phyloP scores from a whole-genome alignment of 73 alveolate species.

The Paramecium caudatum region DNA sequence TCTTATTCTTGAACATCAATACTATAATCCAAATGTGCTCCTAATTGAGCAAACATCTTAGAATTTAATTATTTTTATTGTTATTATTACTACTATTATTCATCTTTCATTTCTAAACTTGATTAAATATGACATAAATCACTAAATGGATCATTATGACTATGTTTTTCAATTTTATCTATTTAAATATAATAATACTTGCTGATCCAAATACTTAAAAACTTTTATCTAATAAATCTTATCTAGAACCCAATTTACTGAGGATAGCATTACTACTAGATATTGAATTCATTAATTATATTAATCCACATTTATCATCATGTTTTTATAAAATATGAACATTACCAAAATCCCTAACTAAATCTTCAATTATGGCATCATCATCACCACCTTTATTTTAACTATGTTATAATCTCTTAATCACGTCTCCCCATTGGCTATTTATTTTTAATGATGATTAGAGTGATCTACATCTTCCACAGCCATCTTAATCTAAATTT shows the following conservation, averaged over 20 bases:
- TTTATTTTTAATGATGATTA: not conserved
- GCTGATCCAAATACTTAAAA: not conserved
- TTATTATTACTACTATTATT: not conserved
- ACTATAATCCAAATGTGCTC: slow-evolving; percentile 7
- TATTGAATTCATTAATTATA: slow-evolving; percentile 42
- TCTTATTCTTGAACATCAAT: not conserved
- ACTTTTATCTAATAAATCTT: slow-evolving; percentile 18
- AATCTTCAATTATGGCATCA: slow-evolving; percentile 19
- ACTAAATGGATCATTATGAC: not conserved
- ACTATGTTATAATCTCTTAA: not conserved
- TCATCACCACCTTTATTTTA: not conserved
- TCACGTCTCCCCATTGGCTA: not conserved
- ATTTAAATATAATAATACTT: not conserved
- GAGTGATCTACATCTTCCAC: slow-evolving; percentile 51
- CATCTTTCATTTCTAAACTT: slow-evolving; percentile 20
- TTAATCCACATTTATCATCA: not conserved
- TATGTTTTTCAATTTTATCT: not conserved
- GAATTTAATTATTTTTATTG: not conserved
- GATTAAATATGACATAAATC: not conserved
- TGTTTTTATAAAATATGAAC: slow-evolving; percentile 1
- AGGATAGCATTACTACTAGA: not conserved
- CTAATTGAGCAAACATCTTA: slow-evolving; percentile 37
- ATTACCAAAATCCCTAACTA: not conserved
- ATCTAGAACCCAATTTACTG: slow-evolving; percentile 25
- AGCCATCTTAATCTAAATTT: not conserved